These are phyloP conservation scores for Quercus agrifolia DNA, from an alignment of 306 rosid genomes.

Conservation along the genomic window DNA sequence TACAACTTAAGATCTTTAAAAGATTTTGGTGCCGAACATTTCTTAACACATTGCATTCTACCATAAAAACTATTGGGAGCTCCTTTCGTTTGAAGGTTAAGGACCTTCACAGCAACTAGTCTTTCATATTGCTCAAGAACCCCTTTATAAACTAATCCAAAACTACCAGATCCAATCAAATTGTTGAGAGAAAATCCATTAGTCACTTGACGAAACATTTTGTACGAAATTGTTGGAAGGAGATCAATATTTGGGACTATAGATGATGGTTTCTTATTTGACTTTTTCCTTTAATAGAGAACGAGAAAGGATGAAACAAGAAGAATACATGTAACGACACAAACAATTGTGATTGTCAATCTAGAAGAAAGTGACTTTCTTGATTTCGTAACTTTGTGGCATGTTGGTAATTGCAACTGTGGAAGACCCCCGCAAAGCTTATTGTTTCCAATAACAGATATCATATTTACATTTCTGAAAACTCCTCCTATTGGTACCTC, in stretches of 20 bases:
- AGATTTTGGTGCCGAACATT: constrained; percentile 26
- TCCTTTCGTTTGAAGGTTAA: no score
- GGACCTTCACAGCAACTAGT: no score
- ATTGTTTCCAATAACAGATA: no score
- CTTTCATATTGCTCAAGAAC: no score
- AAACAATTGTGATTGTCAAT: constrained; percentile 3
- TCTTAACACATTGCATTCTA: neutral
- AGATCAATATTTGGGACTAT: neutral
- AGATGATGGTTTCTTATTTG: neutral
- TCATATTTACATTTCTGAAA: no score
- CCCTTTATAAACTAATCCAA: no score
- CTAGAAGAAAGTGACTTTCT: constrained; percentile 1
- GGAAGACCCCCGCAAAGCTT: no score
- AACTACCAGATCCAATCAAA: no score
- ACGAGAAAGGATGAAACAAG: neutral
- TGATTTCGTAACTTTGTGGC: constrained; percentile 9
- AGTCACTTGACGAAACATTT: no score
- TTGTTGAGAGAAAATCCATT: no score
- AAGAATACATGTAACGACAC: constrained; percentile 12
- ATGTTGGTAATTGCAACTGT: neutral
- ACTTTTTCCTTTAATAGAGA: neutral
- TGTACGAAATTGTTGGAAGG: neutral
- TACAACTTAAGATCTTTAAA: constrained; percentile 21
- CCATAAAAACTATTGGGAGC: no score
- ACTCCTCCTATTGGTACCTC: no score